phyloP scores from a whole-genome alignment of 257 asterid species.

The Coffea eugenioides region DNA sequence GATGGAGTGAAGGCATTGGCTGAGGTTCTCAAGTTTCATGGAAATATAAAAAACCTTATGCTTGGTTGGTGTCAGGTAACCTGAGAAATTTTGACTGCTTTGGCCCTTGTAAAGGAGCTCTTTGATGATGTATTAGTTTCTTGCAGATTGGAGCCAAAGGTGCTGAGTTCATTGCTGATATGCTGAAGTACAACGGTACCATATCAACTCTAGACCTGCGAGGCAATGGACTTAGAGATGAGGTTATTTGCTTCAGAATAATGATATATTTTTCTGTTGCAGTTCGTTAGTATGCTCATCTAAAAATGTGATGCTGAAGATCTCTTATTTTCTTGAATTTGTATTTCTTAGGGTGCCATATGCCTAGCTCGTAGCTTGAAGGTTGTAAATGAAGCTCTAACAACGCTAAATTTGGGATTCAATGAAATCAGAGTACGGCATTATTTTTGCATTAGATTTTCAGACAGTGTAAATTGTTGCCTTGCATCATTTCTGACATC shows the following conservation, averaged over 20 bases:
- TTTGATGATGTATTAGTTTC: conserved; percentile 18
- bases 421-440: conserved; percentile 84
- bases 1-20: conserved; percentile 90
- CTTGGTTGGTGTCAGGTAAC: conserved; percentile 99
- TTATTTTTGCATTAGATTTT: conserved; percentile 2
- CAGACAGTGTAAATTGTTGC: background rate
- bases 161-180: conserved; percentile 82
- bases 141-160: conserved; percentile 83
- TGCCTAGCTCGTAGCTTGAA: conserved; percentile 90
- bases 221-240: conserved; percentile 94
- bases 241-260: conserved; percentile 41
- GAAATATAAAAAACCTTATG: conserved; percentile 72
- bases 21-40: conserved; percentile 89
- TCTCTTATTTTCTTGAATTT: background rate
- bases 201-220: conserved; percentile 76
- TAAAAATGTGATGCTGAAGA: background rate
- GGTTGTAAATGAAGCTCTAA: conserved; percentile 83
- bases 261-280: background rate
- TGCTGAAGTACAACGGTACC: conserved; percentile 82
- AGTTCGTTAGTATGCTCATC: conserved; percentile 1
- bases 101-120: conserved; percentile 11
- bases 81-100: conserved; percentile 1
- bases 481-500: conserved; percentile 6
- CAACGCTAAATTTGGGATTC: conserved; percentile 84
- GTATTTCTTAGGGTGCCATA: conserved; percentile 64